Conservation (phyloP, 2,329 filamentous ascomycete species). For the Leptosphaerulina australis region DNA sequence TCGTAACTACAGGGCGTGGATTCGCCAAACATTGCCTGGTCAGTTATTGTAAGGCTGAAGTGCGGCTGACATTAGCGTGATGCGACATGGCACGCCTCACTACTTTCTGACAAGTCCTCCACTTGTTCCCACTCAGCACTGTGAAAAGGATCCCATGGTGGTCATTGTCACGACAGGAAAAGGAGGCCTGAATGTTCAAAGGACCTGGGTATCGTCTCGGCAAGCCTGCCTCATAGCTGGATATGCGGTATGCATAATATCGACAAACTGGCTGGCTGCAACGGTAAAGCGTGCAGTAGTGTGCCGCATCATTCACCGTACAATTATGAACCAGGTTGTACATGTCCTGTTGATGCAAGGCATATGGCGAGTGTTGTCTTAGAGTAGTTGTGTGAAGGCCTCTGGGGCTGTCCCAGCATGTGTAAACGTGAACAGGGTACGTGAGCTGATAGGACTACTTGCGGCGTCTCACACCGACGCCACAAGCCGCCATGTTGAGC, state of each 20-base stretch:
- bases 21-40: background rate
- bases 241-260: slow-evolving; percentile 10
- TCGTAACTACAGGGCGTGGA: background rate
- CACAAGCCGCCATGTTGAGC: slow-evolving; percentile 6
- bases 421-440: slow-evolving; percentile 3
- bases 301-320: slow-evolving; percentile 15
- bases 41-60: slow-evolving; percentile 9
- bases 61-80: slow-evolving; percentile 16
- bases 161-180: too few relatives aligned
- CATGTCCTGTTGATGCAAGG: background rate
- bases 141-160: background rate
- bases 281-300: slow-evolving; percentile 16
- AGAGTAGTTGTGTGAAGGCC: background rate
- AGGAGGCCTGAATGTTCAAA: too few relatives aligned
- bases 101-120: slow-evolving; percentile 1
- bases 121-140: background rate
- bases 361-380: background rate
- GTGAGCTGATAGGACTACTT: slow-evolving; percentile 8
- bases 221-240: slow-evolving; percentile 9
- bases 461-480: background rate
- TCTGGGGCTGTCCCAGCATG: background rate
- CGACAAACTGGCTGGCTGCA: slow-evolving; percentile 4
- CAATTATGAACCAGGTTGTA: slow-evolving; percentile 6
- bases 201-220: slow-evolving; percentile 2
- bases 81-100: slow-evolving; percentile 11